These are phyloP conservation scores for Venturiaceae sp. DNA, from an alignment of 2,329 filamentous ascomycete genomes.

Conservation along the genomic window DNA sequence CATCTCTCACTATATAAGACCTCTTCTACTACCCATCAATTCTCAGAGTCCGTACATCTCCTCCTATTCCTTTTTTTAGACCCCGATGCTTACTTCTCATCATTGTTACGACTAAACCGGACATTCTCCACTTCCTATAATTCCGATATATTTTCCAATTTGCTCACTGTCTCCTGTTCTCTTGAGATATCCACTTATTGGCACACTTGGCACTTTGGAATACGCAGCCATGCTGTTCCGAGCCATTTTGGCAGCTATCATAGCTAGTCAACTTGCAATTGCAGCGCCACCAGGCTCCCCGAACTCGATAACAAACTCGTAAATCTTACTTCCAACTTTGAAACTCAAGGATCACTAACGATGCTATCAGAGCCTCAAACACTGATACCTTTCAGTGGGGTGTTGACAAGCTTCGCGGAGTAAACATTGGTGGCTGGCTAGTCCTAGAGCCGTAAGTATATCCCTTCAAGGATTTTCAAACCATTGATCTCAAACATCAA, in stretches of 20 bases:
- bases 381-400: constrained; percentile 36
- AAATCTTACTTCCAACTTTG: background rate
- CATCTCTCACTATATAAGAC: too few species aligned
- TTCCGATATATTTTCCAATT: too few species aligned
- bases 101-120: too few species aligned
- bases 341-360: background rate
- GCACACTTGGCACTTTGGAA: too few species aligned
- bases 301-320: background rate
- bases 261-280: background rate
- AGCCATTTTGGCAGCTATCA: background rate
- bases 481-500: background rate
- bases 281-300: background rate
- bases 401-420: constrained; percentile 37
- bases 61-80: too few species aligned
- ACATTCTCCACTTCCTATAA: too few species aligned
- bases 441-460: constrained; percentile 36
- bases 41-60: too few species aligned
- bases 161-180: too few species aligned
- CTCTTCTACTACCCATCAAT: too few species aligned
- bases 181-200: too few species aligned
- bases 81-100: too few species aligned
- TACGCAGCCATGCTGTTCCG: background rate
- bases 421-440: constrained; percentile 43
- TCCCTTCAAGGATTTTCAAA: background rate
- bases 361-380: background rate